Evolutionary conservation across 139 green algal species (phyloP), one percentile per base, ranked within the genome.

Genomic region (Volvox reticuliferus): DNA sequence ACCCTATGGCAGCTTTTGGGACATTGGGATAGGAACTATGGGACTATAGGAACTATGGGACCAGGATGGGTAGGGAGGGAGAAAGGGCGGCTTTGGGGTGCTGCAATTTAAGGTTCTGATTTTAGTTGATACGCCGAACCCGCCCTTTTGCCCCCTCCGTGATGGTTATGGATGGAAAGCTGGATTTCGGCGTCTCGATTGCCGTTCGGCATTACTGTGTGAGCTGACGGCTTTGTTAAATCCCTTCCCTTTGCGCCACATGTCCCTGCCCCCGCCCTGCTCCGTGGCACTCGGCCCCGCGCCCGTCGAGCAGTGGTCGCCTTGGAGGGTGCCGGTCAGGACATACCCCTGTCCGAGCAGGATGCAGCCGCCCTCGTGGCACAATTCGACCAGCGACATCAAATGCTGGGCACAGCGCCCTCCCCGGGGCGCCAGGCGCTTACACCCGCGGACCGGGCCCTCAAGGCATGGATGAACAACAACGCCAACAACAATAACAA

Each of bases 381-480:
- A 16, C 20, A 37, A 20, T 89, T 65, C 13, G 85, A 89, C 13
- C 33, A 35, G 33, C 50, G 50, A n/a, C 85, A 71, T 0, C 28
- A 71, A 30, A 79, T 89, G 85, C 69, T 89, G 85, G 85, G 85
- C 69, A 22, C 37, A 16, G 37, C 85, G 12, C 9, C 37, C 5
- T 73, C 69, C 5, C 69, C 85, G 32, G 14, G 24, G 28, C 5
- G n/a, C 17, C 69, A 12, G 20, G 24, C 32, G 0, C 44, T 89
- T 19, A 82, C 13, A 6, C 85, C 85, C 16, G 69, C 85, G 6
- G 69, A 82, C 69, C 37, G 85, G 63, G 85, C 69, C 21, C 85
- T 82, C 36, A 75, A 68, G 20, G 85, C 85, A 26, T 89, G 85
- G 85, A 61, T 67, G 20, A 79, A 82, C 32, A 16, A 19, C 69